Evolutionary conservation across 2,329 filamentous ascomycete genomes (phyloP).

Genomic region (Drechslerella dactyloides): DNA sequence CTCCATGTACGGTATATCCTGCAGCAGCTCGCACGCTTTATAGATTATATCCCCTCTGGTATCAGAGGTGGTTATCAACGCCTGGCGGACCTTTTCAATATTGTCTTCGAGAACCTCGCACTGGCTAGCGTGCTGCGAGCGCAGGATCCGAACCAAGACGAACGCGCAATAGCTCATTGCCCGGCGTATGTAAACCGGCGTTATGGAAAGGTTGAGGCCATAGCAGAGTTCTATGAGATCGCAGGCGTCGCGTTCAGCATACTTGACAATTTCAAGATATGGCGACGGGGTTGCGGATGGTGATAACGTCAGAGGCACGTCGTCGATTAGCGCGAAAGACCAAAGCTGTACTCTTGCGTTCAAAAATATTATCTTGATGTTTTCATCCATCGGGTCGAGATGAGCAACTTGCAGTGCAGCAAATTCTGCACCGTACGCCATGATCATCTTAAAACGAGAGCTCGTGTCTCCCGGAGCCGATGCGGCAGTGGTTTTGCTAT

Average conservation of each 20-base stretch:
- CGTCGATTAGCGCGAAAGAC: conserved; percentile 17
- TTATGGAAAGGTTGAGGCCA: conserved; percentile 25
- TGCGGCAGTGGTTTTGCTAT: neutral
- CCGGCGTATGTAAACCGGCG: conserved; percentile 21
- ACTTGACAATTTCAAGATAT: conserved; percentile 24
- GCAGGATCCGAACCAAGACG: conserved; percentile 19
- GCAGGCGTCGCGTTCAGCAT: conserved; percentile 26
- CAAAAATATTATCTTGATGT: conserved; percentile 18
- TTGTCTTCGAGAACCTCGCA: conserved; percentile 32
- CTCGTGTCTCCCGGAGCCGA: conserved; percentile 2
- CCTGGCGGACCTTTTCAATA: conserved; percentile 30
- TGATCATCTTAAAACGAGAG: conserved; percentile 21
- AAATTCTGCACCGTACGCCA: conserved; percentile 17
- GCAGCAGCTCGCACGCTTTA: conserved; percentile 28
- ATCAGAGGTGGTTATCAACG: conserved; percentile 24
- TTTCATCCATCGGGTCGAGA: conserved; percentile 23
- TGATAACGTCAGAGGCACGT: conserved; percentile 7
- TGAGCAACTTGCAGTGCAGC: conserved; percentile 15
- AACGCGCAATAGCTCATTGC: conserved; percentile 32
- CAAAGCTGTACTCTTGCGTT: conserved; percentile 16
- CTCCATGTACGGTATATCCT: conserved; percentile 25
- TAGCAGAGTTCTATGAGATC: conserved; percentile 32
- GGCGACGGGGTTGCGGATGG: neutral
- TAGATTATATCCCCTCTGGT: conserved; percentile 23
- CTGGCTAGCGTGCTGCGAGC: conserved; percentile 24